Conservation (phyloP, 1,284 basidiomycete genomes). For the Boletus semigastroideus region DNA sequence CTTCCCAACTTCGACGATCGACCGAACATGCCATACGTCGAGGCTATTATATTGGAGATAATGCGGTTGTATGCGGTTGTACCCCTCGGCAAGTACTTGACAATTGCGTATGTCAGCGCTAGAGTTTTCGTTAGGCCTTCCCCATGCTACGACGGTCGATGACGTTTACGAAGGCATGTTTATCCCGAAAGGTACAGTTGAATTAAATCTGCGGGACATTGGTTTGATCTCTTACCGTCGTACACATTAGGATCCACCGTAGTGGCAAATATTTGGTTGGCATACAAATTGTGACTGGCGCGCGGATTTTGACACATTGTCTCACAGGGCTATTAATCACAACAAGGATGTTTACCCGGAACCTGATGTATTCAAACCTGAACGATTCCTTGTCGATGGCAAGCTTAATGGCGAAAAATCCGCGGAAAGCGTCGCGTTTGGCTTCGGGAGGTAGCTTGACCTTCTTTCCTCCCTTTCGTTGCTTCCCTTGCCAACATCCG, state of each 20-base stretch:
- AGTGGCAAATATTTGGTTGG: constrained; percentile 48
- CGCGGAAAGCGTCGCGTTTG: constrained; percentile 36
- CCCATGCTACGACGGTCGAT: constrained; percentile 41
- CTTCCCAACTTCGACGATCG: constrained; percentile 43
- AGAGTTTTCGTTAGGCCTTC: constrained; percentile 34
- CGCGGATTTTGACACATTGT: background rate
- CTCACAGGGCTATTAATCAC: constrained; percentile 42
- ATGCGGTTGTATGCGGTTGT: constrained; percentile 48
- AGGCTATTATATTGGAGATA: constrained; percentile 50
- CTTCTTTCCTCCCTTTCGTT: background rate
- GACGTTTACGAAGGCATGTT: constrained; percentile 42
- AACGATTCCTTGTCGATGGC: constrained; percentile 35
- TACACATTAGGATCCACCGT: constrained; percentile 33
- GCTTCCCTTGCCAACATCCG: background rate
- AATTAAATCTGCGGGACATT: background rate
- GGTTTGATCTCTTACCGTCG: background rate
- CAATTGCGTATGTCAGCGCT: background rate
- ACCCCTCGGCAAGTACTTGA: constrained; percentile 21
- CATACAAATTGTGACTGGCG: background rate
- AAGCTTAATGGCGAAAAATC: constrained; percentile 35
- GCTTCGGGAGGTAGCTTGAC: constrained; percentile 40
- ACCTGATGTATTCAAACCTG: constrained; percentile 42
- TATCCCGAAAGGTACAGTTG: constrained; percentile 40
- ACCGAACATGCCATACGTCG: constrained; percentile 41
- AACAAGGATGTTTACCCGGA: constrained; percentile 40